A percentile compares a stretch with the other conserved stretches of the same genome.
phyloP scores from a whole-genome alignment of 2,329 filamentous ascomycete species.

The Hymenoscyphus salicellus region DNA sequence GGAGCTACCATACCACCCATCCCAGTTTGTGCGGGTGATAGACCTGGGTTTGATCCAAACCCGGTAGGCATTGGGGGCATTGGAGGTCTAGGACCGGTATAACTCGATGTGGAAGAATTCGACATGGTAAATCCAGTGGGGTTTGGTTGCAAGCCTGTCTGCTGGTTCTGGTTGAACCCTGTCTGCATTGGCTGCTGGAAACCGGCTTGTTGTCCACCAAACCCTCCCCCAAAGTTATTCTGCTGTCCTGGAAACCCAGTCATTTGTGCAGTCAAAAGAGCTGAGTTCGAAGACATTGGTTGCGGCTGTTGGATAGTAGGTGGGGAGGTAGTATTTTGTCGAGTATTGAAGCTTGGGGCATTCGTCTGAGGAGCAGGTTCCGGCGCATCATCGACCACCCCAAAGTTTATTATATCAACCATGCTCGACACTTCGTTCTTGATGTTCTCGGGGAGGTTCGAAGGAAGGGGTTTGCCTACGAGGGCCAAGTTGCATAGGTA shows the following conservation, averaged over 20 bases:
- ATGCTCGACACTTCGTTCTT: slow-evolving; percentile 98
- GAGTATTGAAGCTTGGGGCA: slow-evolving; percentile 66
- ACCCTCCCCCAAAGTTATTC: slow-evolving; percentile 44
- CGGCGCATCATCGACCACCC: slow-evolving; percentile 69
- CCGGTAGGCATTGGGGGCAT: slow-evolving; percentile 79
- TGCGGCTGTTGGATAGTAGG: slow-evolving; percentile 66
- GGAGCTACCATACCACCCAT: slow-evolving; percentile 52
- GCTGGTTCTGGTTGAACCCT: slow-evolving; percentile 53
- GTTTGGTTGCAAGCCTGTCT: slow-evolving; percentile 61
- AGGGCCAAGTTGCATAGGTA: slow-evolving; percentile 95
- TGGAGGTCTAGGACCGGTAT: slow-evolving; percentile 74
- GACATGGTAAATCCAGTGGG: slow-evolving; percentile 67
- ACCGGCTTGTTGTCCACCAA: slow-evolving; percentile 41
- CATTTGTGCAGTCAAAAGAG: slow-evolving; percentile 63
- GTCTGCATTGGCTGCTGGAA: slow-evolving; percentile 48
- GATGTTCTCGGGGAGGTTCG: slow-evolving; percentile 74
- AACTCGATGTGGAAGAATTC: slow-evolving; percentile 74
- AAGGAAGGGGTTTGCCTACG: slow-evolving; percentile 78
- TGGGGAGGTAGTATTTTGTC: slow-evolving; percentile 48
- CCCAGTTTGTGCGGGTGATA: slow-evolving; percentile 63
- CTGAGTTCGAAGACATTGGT: slow-evolving; percentile 69
- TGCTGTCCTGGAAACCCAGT: slow-evolving; percentile 61
- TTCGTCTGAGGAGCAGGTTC: slow-evolving; percentile 57
- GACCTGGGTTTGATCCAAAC: slow-evolving; percentile 61
- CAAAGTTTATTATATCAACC: slow-evolving; percentile 99